These are phyloP conservation scores for Boletus reticuloceps DNA, from an alignment of 768 basidiomycete genomes.

Conservation along the genomic window DNA sequence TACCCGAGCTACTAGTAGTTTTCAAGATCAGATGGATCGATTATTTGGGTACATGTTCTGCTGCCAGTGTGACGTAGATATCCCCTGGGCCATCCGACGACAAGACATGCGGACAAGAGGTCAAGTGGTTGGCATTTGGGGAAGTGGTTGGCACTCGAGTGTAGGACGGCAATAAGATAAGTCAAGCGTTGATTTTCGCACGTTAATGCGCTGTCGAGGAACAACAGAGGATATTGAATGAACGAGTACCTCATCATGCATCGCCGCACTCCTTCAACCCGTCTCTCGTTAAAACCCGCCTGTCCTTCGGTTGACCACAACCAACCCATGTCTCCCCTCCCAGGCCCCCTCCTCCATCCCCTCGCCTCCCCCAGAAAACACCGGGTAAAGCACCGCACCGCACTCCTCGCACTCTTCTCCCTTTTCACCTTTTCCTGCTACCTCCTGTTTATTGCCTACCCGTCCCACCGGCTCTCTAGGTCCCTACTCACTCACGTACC, in stretches of 20 bases:
- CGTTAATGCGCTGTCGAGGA: background rate
- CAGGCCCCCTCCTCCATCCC: constrained; percentile 29
- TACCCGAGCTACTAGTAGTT: too few species aligned
- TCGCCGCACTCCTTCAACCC: constrained; percentile 26
- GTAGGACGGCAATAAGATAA: background rate
- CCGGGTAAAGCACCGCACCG: constrained; percentile 50
- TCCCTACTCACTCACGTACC: constrained; percentile 27
- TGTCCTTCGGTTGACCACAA: background rate
- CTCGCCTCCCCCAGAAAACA: constrained; percentile 20
- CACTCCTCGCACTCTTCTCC: constrained; percentile 51
- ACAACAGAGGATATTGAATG: background rate
- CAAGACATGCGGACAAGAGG: too few species aligned
- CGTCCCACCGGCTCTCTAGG: constrained; percentile 39
- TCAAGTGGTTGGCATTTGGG: too few species aligned
- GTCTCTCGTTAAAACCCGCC: constrained; percentile 19
- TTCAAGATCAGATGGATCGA: too few species aligned
- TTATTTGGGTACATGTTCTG: too few species aligned
- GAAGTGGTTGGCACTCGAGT: too few species aligned
- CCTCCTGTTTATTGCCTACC: constrained; percentile 50
- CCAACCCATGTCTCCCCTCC: constrained; percentile 28
- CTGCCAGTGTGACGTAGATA: too few species aligned
- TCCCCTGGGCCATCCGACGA: too few species aligned
- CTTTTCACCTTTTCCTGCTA: constrained; percentile 53
- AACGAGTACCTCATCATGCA: constrained; percentile 15
- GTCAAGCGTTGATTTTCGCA: background rate